A percentile compares a stretch with the other conserved stretches of the same genome.
phyloP scores from a whole-genome alignment of 768 basidiomycete genomes.

The Strobilomyces dryophilus region DNA sequence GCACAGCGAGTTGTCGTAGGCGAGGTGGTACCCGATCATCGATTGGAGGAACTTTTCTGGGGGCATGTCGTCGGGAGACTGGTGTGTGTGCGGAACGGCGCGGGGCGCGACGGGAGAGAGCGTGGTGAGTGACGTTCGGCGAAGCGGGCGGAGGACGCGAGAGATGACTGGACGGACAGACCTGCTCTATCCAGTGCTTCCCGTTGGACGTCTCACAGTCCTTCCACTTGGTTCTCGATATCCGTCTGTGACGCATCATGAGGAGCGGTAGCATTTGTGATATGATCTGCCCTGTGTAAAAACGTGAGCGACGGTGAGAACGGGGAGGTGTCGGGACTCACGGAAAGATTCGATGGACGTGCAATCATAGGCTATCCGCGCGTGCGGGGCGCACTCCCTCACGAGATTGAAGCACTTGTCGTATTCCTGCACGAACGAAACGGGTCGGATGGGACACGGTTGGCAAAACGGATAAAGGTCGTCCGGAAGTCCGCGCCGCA shows the following conservation, averaged over 20 bases:
- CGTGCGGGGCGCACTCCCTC: slow-evolving; percentile 56
- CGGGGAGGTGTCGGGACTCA: slow-evolving; percentile 34
- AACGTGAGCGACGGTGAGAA: neutral
- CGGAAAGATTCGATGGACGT: slow-evolving; percentile 62
- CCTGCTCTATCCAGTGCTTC: slow-evolving; percentile 84
- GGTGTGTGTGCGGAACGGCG: neutral
- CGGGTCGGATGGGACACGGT: neutral
- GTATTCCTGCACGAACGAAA: slow-evolving; percentile 54
- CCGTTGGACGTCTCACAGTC: slow-evolving; percentile 57
- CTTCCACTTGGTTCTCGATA: slow-evolving; percentile 71
- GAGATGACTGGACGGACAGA: slow-evolving; percentile 25
- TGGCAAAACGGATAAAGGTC: neutral
- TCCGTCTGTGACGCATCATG: slow-evolving; percentile 83
- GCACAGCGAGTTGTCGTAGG: slow-evolving; percentile 62
- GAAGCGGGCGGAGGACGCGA: neutral
- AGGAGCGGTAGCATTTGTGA: slow-evolving; percentile 72
- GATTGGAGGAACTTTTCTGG: slow-evolving; percentile 64
- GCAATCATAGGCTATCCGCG: slow-evolving; percentile 50
- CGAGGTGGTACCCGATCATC: slow-evolving; percentile 77
- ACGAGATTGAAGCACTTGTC: slow-evolving; percentile 60
- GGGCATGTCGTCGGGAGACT: slow-evolving; percentile 58
- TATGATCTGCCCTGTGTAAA: slow-evolving; percentile 56
- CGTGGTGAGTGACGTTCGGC: neutral
- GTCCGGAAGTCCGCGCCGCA: slow-evolving; percentile 6
- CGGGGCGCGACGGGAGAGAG: neutral